phyloP scores from a whole-genome alignment of 148 eudicot species.

The Arctostaphylos glauca region DNA sequence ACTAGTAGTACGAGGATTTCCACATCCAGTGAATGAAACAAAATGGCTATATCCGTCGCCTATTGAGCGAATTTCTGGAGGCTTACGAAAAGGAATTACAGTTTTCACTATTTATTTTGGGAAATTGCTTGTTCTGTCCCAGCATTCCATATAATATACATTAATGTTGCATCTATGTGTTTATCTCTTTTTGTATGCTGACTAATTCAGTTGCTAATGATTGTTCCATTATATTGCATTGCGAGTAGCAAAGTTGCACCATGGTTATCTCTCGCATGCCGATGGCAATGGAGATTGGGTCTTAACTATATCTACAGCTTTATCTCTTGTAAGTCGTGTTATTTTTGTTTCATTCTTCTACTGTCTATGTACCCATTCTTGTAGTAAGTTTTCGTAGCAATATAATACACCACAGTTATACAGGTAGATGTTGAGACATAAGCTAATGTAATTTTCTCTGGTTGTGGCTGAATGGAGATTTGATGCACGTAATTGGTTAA shows the following conservation, averaged over 20 bases:
- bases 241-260: conserved; percentile 75
- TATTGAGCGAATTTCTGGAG: neutral
- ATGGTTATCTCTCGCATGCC: conserved; percentile 85
- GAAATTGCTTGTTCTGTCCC: neutral
- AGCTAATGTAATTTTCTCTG: neutral
- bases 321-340: conserved; percentile 74
- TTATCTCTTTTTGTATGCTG: neutral
- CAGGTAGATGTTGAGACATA: neutral
- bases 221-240: conserved; percentile 16
- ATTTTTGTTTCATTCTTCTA: conserved; percentile 9
- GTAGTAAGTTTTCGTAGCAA: neutral
- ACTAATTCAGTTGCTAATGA: conserved; percentile 5
- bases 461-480: neutral
- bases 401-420: neutral
- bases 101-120: neutral
- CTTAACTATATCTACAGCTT: conserved; percentile 78
- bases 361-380: neutral
- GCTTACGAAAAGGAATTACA: neutral
- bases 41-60: neutral
- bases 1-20: neutral
- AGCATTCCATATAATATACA: neutral
- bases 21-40: neutral
- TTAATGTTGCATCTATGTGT: neutral
- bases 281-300: conserved; percentile 99
- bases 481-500: neutral